phyloP scores from a whole-genome alignment of 345 rosid species.

The Salix viminalis region DNA sequence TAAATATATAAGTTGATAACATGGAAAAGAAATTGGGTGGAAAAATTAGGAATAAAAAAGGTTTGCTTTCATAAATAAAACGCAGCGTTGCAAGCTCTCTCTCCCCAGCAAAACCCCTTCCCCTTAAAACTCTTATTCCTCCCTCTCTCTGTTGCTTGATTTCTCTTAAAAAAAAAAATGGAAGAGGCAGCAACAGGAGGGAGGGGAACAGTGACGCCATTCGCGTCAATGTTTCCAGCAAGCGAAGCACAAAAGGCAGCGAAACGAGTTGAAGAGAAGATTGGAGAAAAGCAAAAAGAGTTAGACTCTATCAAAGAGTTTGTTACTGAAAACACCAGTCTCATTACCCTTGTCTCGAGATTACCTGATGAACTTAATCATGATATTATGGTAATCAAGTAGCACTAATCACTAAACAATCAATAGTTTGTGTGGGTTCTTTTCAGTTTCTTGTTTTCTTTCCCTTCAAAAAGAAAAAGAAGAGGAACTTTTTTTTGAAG shows the following conservation, averaged over 20 bases:
- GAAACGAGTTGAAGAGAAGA: slow-evolving; percentile 55
- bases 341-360: slow-evolving; percentile 56
- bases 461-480: too few relatives aligned
- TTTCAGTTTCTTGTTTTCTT: not conserved
- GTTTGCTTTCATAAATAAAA: not conserved
- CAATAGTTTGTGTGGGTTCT: not conserved
- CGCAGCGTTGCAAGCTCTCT: not conserved
- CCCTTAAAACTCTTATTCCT: not conserved
- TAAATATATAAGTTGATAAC: not conserved
- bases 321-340: slow-evolving; percentile 55
- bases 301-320: slow-evolving; percentile 46
- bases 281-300: slow-evolving; percentile 56
- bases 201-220: slow-evolving; percentile 63
- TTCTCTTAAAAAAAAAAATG: slow-evolving; percentile 10
- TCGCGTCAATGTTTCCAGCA: slow-evolving; percentile 59
- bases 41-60: not conserved
- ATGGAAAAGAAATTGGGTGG: not conserved
- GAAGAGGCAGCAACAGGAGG: slow-evolving; percentile 18
- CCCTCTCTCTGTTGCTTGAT: not conserved
- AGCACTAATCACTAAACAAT: not conserved
- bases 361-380: slow-evolving; percentile 83
- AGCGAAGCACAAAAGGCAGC: slow-evolving; percentile 66
- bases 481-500: not conserved
- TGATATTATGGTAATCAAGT: slow-evolving; percentile 56
- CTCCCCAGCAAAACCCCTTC: not conserved